These are phyloP conservation scores for Quercus suber DNA, from an alignment of 306 rosid species.

Conservation along the genomic window DNA sequence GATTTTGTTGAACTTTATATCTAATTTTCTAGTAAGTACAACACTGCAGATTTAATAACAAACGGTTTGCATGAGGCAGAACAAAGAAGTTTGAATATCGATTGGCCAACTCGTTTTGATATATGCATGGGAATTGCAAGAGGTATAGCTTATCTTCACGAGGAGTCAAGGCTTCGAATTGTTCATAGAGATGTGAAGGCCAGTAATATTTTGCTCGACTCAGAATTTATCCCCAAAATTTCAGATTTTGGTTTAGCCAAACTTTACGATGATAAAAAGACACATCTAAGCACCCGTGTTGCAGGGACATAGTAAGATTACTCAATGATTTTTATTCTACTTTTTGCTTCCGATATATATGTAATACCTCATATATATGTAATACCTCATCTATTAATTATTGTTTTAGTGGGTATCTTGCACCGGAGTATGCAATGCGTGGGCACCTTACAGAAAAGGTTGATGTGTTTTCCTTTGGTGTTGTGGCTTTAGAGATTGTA, in stretches of 20 bases:
- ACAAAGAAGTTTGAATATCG: constrained; percentile 32
- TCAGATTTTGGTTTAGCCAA: constrained; percentile 89
- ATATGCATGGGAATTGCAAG: constrained; percentile 71
- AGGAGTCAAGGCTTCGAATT: constrained; percentile 66
- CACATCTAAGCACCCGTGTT: constrained; percentile 77
- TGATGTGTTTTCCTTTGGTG: constrained; percentile 82
- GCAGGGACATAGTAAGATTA: constrained; percentile 78
- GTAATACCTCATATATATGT: background rate
- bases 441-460: constrained; percentile 91
- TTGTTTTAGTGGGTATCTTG: constrained; percentile 74
- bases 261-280: constrained; percentile 71
- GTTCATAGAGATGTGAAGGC: constrained; percentile 88
- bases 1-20: background rate
- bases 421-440: constrained; percentile 89
- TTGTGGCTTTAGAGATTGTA: constrained; percentile 71
- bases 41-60: background rate
- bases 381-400: background rate
- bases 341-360: background rate
- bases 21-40: background rate
- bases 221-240: constrained; percentile 60
- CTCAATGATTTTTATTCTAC: background rate
- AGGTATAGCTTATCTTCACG: constrained; percentile 75
- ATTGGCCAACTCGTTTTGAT: constrained; percentile 70
- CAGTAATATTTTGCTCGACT: constrained; percentile 72
- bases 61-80: constrained; percentile 31